phyloP scores from a whole-genome alignment of 2,329 filamentous ascomycete genomes.

The Cercospora canescens region DNA sequence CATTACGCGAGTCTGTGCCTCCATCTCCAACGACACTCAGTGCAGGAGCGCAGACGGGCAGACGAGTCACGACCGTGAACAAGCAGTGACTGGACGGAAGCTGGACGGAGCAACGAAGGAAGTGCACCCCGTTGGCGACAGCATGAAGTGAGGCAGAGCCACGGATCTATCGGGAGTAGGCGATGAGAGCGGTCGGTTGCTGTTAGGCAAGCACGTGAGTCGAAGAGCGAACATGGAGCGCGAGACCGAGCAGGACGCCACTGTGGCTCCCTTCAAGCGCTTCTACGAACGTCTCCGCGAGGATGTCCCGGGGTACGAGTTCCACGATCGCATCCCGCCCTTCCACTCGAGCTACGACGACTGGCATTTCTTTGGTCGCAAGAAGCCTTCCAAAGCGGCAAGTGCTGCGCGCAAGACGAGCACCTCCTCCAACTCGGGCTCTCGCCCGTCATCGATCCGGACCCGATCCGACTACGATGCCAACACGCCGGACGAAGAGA shows the following conservation, averaged over 20 bases:
- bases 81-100: not conserved
- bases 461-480: conserved; percentile 32
- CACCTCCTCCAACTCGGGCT: conserved; percentile 41
- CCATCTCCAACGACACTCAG: not conserved
- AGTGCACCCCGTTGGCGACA: not conserved
- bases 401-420: conserved; percentile 31
- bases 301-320: conserved; percentile 37
- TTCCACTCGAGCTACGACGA: conserved; percentile 73
- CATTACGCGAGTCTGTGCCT: not conserved
- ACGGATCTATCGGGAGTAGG: not conserved
- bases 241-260: conserved; percentile 17
- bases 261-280: conserved; percentile 28
- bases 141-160: not conserved
- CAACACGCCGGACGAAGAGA: conserved; percentile 28
- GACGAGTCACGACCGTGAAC: not conserved
- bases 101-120: not conserved
- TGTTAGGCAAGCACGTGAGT: conserved; percentile 5
- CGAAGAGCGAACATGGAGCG: conserved; percentile 6
- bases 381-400: conserved; percentile 43
- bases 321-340: conserved; percentile 41
- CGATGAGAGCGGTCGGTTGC: not conserved
- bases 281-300: conserved; percentile 37
- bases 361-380: conserved; percentile 61
- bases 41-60: not conserved
- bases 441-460: conserved; percentile 27